phyloP scores from a whole-genome alignment of 108 stramenopile genomes.

The Skeletonema potamos region DNA sequence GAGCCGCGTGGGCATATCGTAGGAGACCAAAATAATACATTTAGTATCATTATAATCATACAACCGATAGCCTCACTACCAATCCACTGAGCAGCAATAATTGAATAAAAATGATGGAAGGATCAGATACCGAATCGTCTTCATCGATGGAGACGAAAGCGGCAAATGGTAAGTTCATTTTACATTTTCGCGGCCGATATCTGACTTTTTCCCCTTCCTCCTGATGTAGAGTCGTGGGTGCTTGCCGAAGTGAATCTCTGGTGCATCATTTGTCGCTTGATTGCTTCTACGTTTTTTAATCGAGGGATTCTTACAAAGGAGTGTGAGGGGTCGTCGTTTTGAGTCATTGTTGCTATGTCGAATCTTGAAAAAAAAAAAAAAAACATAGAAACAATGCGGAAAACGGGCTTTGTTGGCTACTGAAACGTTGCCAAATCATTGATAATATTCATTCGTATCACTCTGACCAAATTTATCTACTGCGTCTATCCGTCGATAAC shows the following conservation, averaged over 20 bases:
- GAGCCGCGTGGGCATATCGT: no score
- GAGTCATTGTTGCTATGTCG: not conserved
- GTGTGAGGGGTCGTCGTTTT: not conserved
- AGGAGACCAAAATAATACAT: no score
- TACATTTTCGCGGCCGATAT: not conserved
- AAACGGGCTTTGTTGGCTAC: not conserved
- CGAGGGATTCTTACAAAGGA: not conserved
- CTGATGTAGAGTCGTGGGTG: no score
- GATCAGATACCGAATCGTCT: slow-evolving; percentile 30
- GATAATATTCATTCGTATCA: not conserved
- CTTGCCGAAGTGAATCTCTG: no score
- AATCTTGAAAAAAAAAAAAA: not conserved
- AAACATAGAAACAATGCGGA: not conserved
- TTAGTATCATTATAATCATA: no score
- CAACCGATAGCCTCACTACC: no score
- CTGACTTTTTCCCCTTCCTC: not conserved
- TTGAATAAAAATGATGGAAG: slow-evolving; percentile 32
- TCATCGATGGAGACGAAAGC: slow-evolving; percentile 25
- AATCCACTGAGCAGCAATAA: no score
- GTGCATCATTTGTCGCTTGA: not conserved
- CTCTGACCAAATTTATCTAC: not conserved
- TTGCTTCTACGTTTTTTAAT: not conserved
- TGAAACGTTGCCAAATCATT: not conserved
- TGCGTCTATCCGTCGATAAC: not conserved
- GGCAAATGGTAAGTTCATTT: slow-evolving; percentile 23